Conservation (phyloP, 805 yeast species). For the Yueomyces sp. region DNA sequence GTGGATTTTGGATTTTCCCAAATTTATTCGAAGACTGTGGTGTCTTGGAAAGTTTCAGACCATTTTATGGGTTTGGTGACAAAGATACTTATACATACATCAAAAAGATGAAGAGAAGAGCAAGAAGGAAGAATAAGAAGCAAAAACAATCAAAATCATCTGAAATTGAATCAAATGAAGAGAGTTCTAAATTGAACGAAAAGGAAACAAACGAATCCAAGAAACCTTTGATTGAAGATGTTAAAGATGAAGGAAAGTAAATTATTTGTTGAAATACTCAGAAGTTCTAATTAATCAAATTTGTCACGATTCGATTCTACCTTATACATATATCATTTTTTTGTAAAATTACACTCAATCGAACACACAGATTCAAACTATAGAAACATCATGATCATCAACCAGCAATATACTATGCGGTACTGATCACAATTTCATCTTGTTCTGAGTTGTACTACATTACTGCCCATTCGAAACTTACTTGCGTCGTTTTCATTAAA, state of each 20-base stretch:
- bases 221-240: background rate
- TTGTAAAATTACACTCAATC: too few species aligned
- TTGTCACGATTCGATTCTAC: too few species aligned
- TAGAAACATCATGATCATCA: too few species aligned
- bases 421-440: too few species aligned
- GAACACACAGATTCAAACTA: too few species aligned
- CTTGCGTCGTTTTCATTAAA: too few species aligned
- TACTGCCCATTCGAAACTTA: too few species aligned
- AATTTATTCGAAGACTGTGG: slow-evolving; percentile 93
- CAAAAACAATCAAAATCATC: background rate
- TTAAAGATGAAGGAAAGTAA: background rate
- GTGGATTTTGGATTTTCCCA: slow-evolving; percentile 94
- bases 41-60: slow-evolving; percentile 80
- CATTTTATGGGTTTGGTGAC: slow-evolving; percentile 76
- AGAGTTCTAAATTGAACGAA: slow-evolving; percentile 2
- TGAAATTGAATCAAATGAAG: background rate
- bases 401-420: too few species aligned
- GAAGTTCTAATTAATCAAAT: too few species aligned
- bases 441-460: too few species aligned
- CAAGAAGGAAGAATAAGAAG: slow-evolving; percentile 17
- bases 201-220: background rate
- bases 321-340: too few species aligned
- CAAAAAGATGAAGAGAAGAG: slow-evolving; percentile 21
- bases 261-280: too few species aligned
- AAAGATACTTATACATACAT: slow-evolving; percentile 20